phyloP scores from a whole-genome alignment of 2,329 filamentous ascomycete species.

The Fusarium sp. region DNA sequence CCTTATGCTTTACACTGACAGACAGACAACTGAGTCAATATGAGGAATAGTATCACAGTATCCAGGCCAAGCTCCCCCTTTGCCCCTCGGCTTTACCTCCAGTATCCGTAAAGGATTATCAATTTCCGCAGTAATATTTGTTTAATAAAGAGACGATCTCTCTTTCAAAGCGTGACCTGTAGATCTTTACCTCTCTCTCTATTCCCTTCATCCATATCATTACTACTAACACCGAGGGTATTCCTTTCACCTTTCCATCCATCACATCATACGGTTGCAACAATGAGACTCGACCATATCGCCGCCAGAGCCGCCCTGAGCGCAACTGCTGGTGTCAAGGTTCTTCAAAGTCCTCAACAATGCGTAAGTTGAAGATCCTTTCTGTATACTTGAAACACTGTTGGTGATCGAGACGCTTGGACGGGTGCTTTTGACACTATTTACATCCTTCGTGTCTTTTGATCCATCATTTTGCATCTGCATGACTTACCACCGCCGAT shows the following conservation, averaged over 20 bases:
- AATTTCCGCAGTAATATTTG: not conserved
- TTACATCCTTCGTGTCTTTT: not conserved
- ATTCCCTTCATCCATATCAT: not conserved
- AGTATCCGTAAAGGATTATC: constrained; percentile 1
- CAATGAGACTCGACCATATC: constrained; percentile 32
- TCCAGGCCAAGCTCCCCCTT: not conserved
- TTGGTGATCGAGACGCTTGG: not conserved
- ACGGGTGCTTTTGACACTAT: not conserved
- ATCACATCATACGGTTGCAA: not conserved
- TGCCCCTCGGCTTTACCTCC: not conserved
- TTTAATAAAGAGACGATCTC: constrained; percentile 19
- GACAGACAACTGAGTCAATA: not conserved
- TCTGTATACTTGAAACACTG: not conserved
- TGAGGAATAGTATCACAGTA: not conserved
- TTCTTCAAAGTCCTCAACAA: not conserved
- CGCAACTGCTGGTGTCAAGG: constrained; percentile 2
- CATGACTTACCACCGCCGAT: not conserved
- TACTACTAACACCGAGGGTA: not conserved
- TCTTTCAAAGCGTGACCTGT: constrained; percentile 1
- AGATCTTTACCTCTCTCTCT: constrained; percentile 27
- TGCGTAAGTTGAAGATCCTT: constrained; percentile 26
- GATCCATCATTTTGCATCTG: not conserved
- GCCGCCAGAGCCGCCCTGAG: constrained; percentile 16
- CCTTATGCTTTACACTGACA: not conserved
- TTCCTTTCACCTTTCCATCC: not conserved